Evolutionary conservation across 768 basidiomycete species (phyloP), one percentile per base, ranked within the genome.

Genomic region (Leccinum ochraceum): DNA sequence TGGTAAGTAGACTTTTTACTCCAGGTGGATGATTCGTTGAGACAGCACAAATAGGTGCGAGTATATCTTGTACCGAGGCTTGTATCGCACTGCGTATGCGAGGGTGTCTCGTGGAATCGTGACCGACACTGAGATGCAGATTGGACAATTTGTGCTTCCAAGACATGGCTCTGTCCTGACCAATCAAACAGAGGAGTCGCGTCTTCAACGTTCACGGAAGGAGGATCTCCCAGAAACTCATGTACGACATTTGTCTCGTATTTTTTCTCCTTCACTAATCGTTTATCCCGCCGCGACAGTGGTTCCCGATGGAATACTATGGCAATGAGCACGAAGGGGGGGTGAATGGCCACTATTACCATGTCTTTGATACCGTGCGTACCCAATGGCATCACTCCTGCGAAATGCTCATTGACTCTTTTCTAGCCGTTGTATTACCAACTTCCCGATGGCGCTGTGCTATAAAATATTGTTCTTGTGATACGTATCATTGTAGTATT

Each of bases 81-180:
- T 93, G 26, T 88, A 91, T 69, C 81, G 90, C 17, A 91, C 89
- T 3, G 78, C 87, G n/a, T 95, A 92, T 69, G 93, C 89, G 0
- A 83, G 94, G 17, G 74, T 96, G 17, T 91, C 92, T 11, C 83
- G 92, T 20, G 87, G 91, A 24, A 86, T 86, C 36, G 89, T 96
- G 63, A 94, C 92, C 26, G 94, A 96, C 68, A 95, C 94, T 1
- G 93, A 95, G 68, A 80, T 94, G 55, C 94, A 94, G 74, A 85
- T 95, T 39, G 93, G 87, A 11, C 92, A 91, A 72, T 95, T 94
- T 69, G 81, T 90, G 53, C 70, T 95, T 4, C 92, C 92, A 0
- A 80, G 76, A 51, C 79, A 85, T 57, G 87, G 84, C 0, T 67
- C 72, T 60, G 70, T 71, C 17, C 81, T 86, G 4, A 76, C 77